Percentiles rank a stretch among this genome's conserved stretches.
These are phyloP conservation scores for Phlebopus sp. DNA, from an alignment of 1,284 basidiomycete genomes.

Conservation along the genomic window DNA sequence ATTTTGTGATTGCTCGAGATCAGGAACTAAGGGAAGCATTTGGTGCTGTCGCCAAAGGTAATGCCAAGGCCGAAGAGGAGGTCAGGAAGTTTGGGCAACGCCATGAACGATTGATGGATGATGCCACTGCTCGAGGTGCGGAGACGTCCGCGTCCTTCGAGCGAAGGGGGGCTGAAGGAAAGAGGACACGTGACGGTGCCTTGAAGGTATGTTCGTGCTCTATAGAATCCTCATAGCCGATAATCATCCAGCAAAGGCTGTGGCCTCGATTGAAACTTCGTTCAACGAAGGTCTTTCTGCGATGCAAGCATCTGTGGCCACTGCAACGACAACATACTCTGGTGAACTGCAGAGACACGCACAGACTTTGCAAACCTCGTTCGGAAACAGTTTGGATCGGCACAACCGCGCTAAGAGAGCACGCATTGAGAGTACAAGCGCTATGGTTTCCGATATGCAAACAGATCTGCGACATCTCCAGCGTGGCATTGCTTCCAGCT, in stretches of 20 bases:
- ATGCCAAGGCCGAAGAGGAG: conserved; percentile 51
- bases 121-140: conserved; percentile 38
- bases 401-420: conserved; percentile 63
- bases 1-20: conserved; percentile 70
- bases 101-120: conserved; percentile 47
- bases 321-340: conserved; percentile 51
- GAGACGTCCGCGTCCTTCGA: conserved; percentile 44
- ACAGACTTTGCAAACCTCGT: conserved; percentile 43
- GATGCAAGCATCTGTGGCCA: conserved; percentile 45
- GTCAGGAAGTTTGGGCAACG: conserved; percentile 47
- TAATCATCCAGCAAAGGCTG: conserved; percentile 35
- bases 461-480: conserved; percentile 50
- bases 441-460: conserved; percentile 49
- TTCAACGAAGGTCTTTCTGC: conserved; percentile 45
- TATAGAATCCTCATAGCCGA: conserved; percentile 15
- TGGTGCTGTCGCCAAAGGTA: conserved; percentile 51
- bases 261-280: conserved; percentile 38
- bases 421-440: conserved; percentile 55
- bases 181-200: conserved; percentile 54
- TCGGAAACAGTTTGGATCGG: conserved; percentile 53
- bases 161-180: conserved; percentile 49
- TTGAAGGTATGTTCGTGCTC: conserved; percentile 48
- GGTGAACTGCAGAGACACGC: conserved; percentile 51
- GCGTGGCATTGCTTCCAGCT: conserved; percentile 47
- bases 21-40: conserved; percentile 64